Evolutionary conservation across 371 early-diverging fungal species (phyloP).

Genomic region (Dichotomocladium elegans): DNA sequence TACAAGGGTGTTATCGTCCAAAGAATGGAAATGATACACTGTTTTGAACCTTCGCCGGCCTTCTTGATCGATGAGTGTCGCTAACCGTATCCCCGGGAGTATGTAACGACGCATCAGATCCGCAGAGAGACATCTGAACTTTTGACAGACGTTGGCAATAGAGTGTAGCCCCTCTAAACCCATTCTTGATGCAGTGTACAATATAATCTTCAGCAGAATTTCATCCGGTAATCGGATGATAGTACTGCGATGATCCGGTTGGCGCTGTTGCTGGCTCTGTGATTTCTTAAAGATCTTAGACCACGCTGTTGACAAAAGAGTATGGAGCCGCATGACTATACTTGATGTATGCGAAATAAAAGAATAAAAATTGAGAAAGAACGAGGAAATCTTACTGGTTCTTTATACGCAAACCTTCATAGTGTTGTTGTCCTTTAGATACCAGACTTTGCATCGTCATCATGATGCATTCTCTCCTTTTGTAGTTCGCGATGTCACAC

Average conservation of each 20-base stretch:
- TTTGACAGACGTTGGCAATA: slow-evolving; percentile 1
- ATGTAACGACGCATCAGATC: slow-evolving; percentile 4
- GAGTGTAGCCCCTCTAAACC: slow-evolving; percentile 5
- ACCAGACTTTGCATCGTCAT: no score
- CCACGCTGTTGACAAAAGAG: background rate
- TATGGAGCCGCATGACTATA: background rate
- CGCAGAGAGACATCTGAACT: background rate
- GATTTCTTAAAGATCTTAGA: background rate
- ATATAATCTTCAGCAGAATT: slow-evolving; percentile 3
- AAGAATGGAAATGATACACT: slow-evolving; percentile 2
- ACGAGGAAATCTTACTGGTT: no score
- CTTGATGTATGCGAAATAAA: background rate
- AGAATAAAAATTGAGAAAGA: background rate
- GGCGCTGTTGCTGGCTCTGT: background rate
- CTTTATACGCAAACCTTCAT: no score
- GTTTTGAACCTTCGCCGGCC: slow-evolving; percentile 9
- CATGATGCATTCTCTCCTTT: no score
- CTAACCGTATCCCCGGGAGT: slow-evolving; percentile 7
- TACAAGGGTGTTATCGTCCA: slow-evolving; percentile 1
- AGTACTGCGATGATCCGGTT: background rate
- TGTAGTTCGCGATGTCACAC: no score
- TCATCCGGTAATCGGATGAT: slow-evolving; percentile 16
- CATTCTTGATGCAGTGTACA: background rate
- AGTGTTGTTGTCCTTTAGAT: no score
- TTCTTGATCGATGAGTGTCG: slow-evolving; percentile 11